Base-by-base conservation (phyloP, 139 green algal genomes). In the Chloropicon primus region DNA sequence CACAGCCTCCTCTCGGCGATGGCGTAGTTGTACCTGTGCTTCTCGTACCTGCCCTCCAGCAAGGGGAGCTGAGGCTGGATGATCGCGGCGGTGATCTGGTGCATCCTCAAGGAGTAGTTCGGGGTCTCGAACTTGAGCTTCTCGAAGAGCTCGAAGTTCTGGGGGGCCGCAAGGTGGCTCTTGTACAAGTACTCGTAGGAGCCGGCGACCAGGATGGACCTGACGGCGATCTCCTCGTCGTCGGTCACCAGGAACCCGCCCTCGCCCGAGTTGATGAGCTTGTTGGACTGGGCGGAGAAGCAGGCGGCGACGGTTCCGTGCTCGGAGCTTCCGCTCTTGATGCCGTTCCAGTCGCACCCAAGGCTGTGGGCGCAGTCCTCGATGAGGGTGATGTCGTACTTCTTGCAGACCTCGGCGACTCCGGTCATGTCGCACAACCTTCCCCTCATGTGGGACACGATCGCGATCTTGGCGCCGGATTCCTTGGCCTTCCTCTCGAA, bases 101-200 rank as follows among this genome's bases (percentile, higher is more conserved):
- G 72, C 81, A 85, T 85, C 28, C 81, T 80, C 72, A 82, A 26
- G 73, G 73, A 81, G 54, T 83, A 85, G 79, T 85, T 85, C 0
- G 81, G 81, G 72, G 76, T 82, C 22, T 71, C 28, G 54, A 74
- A 72, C 75, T 82, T 76, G 17, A 81, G 27, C 26, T 71, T 27
- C 79, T 85, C 81, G 81, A 82, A 85, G n/a, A 85, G 54, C 29
- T 85, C 80, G n/a, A n/a, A 62, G 41, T 76, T 74, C 72, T 73
- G 27, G 25, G 81, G 81, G 24, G 24, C 24, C 25, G 29, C 25
- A 25, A 76, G 54, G 78, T 85, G 81, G 0, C 75, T 81, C 72
- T 73, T 81, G 53, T 84, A 85, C 22, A 82, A 62, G 41, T 82
- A 84, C 80, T 85, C 81, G 53, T 85, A 85, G 28, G 54, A 41